Evolutionary conservation across 257 asterid genomes (phyloP).

Genomic region (Mitragyna speciosa): DNA sequence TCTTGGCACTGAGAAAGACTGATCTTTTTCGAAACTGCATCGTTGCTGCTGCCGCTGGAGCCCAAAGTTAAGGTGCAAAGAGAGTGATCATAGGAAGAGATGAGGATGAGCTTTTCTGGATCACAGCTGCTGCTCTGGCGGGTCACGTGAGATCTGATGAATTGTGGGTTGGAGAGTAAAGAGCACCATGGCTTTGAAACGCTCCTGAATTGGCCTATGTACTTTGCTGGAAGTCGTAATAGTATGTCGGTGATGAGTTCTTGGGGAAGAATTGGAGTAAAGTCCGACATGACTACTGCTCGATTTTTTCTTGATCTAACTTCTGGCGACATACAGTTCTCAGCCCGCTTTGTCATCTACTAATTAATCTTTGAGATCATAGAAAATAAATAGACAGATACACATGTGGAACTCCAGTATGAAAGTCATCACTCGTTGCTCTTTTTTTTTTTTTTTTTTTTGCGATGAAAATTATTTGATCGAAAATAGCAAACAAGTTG

Average conservation of each 20-base stretch:
- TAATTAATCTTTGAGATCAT: too few relatives aligned
- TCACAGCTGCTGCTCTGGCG: not conserved
- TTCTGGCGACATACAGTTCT: not conserved
- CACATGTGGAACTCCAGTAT: not conserved
- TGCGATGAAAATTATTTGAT: too few relatives aligned
- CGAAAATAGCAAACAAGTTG: too few relatives aligned
- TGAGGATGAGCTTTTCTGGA: slow-evolving; percentile 22
- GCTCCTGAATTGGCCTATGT: slow-evolving; percentile 40
- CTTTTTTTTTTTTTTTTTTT: too few relatives aligned
- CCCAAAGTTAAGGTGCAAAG: slow-evolving; percentile 17
- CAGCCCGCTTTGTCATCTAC: not conserved
- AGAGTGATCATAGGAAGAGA: slow-evolving; percentile 11
- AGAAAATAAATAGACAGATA: too few relatives aligned
- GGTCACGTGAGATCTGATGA: slow-evolving; percentile 28
- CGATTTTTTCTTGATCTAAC: not conserved
- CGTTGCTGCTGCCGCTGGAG: not conserved
- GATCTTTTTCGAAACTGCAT: not conserved
- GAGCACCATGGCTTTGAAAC: slow-evolving; percentile 28
- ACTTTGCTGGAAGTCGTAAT: slow-evolving; percentile 31
- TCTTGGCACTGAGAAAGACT: slow-evolving; percentile 5
- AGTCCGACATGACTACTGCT: not conserved
- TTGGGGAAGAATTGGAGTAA: slow-evolving; percentile 21
- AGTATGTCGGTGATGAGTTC: slow-evolving; percentile 36
- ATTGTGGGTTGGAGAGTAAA: slow-evolving; percentile 27
- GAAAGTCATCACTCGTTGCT: too few relatives aligned